phyloP scores from a whole-genome alignment of 2,329 filamentous ascomycete species.

The Colletotrichum tofieldiae region DNA sequence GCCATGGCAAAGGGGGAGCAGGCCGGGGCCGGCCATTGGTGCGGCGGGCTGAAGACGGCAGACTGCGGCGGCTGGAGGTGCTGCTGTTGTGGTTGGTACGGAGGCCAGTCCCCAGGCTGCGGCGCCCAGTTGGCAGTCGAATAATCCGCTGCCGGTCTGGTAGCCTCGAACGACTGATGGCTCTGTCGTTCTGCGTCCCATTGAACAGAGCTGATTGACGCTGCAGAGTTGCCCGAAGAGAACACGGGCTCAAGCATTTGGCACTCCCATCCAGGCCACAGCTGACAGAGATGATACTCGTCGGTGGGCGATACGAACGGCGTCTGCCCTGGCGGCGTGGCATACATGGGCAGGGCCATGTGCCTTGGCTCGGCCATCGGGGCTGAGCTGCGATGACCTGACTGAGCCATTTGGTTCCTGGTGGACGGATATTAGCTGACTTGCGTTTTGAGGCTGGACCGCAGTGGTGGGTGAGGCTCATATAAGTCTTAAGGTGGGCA shows the following conservation, averaged over 20 bases:
- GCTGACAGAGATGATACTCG: neutral
- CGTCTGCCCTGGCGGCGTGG: slow-evolving; percentile 2
- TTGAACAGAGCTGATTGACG: neutral
- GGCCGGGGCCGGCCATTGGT: neutral
- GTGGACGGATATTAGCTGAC: neutral
- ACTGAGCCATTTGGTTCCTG: neutral
- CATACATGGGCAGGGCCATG: neutral
- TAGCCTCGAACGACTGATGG: neutral
- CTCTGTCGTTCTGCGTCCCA: neutral
- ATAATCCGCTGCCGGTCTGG: neutral
- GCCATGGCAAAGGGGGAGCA: neutral
- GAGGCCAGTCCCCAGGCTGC: neutral
- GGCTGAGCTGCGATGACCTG: neutral
- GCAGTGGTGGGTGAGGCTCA: neutral
- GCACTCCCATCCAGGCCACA: slow-evolving; percentile 13
- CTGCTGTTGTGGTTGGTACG: slow-evolving; percentile 3
- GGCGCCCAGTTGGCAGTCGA: neutral
- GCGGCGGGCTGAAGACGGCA: neutral
- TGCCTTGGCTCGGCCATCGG: neutral
- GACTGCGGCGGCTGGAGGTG: neutral
- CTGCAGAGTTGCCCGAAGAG: neutral
- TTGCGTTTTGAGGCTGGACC: neutral
- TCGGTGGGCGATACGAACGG: neutral
- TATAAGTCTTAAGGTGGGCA: neutral
- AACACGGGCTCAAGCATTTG: neutral